Conservation (phyloP, 176 grass and related monocot genomes). For the Oryza longistaminata region DNA sequence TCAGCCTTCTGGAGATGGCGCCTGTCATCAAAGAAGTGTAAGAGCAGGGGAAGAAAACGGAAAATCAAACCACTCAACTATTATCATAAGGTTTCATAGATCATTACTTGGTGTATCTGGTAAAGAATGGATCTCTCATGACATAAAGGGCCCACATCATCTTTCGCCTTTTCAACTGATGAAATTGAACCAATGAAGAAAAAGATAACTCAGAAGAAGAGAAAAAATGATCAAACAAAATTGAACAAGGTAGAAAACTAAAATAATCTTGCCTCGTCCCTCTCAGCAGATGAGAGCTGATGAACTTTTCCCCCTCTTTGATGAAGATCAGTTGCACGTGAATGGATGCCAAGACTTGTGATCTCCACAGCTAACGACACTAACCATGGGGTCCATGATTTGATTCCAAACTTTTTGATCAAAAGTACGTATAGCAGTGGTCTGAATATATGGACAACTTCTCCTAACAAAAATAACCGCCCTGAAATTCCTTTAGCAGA, state of each 20-base stretch:
- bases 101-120: slow-evolving; percentile 74
- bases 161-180: slow-evolving; percentile 89
- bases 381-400: slow-evolving; percentile 94
- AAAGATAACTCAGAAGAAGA: slow-evolving; percentile 23
- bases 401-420: slow-evolving; percentile 90
- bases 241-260: slow-evolving; percentile 17
- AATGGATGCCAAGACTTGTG: slow-evolving; percentile 78
- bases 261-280: slow-evolving; percentile 77
- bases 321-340: slow-evolving; percentile 50
- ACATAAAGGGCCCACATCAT: slow-evolving; percentile 87
- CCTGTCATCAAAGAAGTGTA: slow-evolving; percentile 51
- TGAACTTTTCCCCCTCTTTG: slow-evolving; percentile 56
- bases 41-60: neutral
- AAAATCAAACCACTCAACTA: neutral
- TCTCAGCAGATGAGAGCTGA: slow-evolving; percentile 73
- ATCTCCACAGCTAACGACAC: slow-evolving; percentile 83
- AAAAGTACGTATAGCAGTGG: slow-evolving; percentile 85
- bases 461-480: slow-evolving; percentile 76
- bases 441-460: slow-evolving; percentile 80
- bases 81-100: neutral
- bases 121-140: slow-evolving; percentile 96
- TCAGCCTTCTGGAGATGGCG: slow-evolving; percentile 78
- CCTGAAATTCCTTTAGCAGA: slow-evolving; percentile 68
- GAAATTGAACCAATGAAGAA: slow-evolving; percentile 24
- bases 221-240: slow-evolving; percentile 18